Conservation (phyloP, 1,284 basidiomycete genomes). For the Puccinia triticina region DNA sequence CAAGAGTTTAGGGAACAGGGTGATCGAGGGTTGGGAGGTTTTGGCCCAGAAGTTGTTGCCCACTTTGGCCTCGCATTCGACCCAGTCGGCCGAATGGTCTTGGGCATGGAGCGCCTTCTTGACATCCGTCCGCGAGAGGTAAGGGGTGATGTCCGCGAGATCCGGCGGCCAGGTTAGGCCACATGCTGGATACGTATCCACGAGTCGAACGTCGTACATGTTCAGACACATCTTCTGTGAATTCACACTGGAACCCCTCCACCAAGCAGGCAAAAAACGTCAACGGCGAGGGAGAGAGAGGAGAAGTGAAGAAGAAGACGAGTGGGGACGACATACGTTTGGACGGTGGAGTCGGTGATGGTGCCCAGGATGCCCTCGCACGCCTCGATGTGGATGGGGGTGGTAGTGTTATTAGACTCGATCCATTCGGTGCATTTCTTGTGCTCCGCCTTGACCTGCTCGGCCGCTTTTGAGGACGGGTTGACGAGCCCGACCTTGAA, state of each 20-base stretch:
- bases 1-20: constrained; percentile 76
- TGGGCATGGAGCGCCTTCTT: constrained; percentile 79
- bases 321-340: constrained; percentile 63
- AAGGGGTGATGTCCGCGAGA: constrained; percentile 73
- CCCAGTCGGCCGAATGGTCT: constrained; percentile 74
- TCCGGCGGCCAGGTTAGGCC: constrained; percentile 99
- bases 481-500: constrained; percentile 78
- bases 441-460: constrained; percentile 68
- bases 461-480: constrained; percentile 71
- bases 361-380: constrained; percentile 72
- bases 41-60: constrained; percentile 68
- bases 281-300: no score
- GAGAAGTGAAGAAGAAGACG: neutral
- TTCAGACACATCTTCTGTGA: constrained; percentile 81
- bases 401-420: constrained; percentile 61
- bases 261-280: constrained; percentile 72
- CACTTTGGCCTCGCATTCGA: constrained; percentile 79
- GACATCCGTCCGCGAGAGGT: constrained; percentile 80
- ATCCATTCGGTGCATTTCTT: constrained; percentile 68
- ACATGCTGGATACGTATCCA: constrained; percentile 83
- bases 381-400: constrained; percentile 68
- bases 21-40: constrained; percentile 72
- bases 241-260: constrained; percentile 66
- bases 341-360: constrained; percentile 69
- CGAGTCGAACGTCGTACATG: constrained; percentile 88